Evolutionary conservation across 495 filamentous ascomycete species (phyloP), one percentile per base, ranked within the genome.

Genomic region (Lasiosphaeriaceae sp.): DNA sequence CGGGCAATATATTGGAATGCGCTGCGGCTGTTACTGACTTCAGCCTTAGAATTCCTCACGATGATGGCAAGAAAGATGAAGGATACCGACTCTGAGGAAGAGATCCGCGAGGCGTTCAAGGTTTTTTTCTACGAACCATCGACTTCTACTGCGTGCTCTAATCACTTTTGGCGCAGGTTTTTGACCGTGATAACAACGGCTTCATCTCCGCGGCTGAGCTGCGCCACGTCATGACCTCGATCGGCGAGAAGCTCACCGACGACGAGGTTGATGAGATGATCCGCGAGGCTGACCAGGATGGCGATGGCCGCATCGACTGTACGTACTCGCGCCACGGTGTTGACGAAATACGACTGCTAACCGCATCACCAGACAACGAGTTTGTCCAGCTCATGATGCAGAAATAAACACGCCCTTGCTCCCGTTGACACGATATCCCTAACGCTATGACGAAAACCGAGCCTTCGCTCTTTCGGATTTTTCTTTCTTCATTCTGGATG

Each of bases 31-130:
- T n/a, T 46, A 59, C 70, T 77, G 58, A 75, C 66, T 26, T 56
- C 29, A 52, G 55, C 54, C 22, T 6, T 66, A 96, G 94, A 98
- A 65, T 98, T 98, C 79, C 83, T 97, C 55, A 97, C 94, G 57
- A 98, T 97, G 95, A 98, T 98, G 94, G 94, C 95, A 52, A 86
- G 95, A 67, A 97, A 97, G 81, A 98, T 98, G 95, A 98, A 97
- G 84, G 95, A 97, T 69, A 97, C 95, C 64, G 94, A 97, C 68
- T 97, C 93, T 50, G 95, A 98, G 79, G 95, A 97, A 80, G 94
- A 98, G 75, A 97, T 98, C 70, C 89, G 95, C 65, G 90, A 96
- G 73, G 90, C 78, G 1, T 80, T 81, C 72, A 80, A 79, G 71
- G 73, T 79, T 34, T 34, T 66, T n/a, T 55, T 31, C 11, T 9